Evolutionary conservation across 1,139 yeast genomes (phyloP).

Genomic region (Pichia cactophila): DNA sequence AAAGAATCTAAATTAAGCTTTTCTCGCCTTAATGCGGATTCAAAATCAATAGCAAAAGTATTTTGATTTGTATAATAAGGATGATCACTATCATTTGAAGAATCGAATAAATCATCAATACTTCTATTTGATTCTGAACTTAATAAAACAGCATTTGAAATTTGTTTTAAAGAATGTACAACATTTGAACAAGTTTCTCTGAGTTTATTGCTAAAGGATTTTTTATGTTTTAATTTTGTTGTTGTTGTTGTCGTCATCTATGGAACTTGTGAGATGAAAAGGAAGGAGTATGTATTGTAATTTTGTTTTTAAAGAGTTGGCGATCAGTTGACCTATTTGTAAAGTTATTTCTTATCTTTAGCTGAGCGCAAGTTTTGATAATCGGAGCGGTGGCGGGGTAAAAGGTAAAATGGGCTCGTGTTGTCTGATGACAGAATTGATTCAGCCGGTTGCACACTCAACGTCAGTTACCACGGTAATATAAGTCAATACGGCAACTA

Average conservation of each 20-base stretch:
- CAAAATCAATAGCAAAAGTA: background rate
- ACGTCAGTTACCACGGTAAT: too few species aligned
- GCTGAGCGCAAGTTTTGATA: too few species aligned
- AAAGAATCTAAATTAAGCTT: background rate
- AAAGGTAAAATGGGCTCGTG: background rate
- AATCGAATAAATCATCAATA: constrained; percentile 8
- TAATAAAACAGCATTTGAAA: constrained; percentile 9
- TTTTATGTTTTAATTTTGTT: constrained; percentile 3
- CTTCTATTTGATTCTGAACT: constrained; percentile 4
- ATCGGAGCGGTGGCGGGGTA: background rate
- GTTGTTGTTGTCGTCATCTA: background rate
- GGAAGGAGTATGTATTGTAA: too few species aligned
- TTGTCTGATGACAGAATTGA: too few species aligned
- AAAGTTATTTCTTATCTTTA: too few species aligned
- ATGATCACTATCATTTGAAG: constrained; percentile 4
- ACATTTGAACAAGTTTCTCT: constrained; percentile 6
- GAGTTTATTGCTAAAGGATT: constrained; percentile 7
- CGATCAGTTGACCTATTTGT: too few species aligned
- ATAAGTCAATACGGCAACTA: too few species aligned
- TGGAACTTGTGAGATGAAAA: too few species aligned
- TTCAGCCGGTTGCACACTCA: too few species aligned
- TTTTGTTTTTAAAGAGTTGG: too few species aligned
- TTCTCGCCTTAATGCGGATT: background rate
- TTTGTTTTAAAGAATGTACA: constrained; percentile 8
- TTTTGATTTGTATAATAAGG: background rate